Evolutionary conservation across 805 yeast species (phyloP).

Genomic region (Candida coquimbonensis): DNA sequence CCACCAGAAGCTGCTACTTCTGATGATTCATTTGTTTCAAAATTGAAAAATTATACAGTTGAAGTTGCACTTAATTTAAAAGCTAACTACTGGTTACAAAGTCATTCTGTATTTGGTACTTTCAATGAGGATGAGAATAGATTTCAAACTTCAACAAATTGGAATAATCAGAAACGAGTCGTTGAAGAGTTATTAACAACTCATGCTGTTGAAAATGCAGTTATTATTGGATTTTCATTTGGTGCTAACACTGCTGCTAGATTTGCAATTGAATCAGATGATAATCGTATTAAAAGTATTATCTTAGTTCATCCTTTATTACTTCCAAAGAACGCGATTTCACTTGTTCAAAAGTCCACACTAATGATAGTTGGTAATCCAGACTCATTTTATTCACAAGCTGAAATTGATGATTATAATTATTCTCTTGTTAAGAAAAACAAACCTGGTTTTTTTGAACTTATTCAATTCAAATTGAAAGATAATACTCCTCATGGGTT

Average conservation of each 20-base stretch:
- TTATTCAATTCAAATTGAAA: conserved; percentile 16
- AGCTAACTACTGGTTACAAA: conserved; percentile 18
- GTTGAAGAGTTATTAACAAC: conserved; percentile 16
- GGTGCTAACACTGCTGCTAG: conserved; percentile 20
- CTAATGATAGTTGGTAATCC: conserved; percentile 14
- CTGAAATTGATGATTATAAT: conserved; percentile 9
- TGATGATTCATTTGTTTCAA: conserved; percentile 10
- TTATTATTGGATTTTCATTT: conserved; percentile 21
- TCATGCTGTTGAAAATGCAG: conserved; percentile 13
- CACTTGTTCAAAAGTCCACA: conserved; percentile 8
- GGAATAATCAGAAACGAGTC: conserved; percentile 11
- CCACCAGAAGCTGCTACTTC: neutral
- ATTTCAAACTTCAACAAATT: conserved; percentile 16
- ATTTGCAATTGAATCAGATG: conserved; percentile 13
- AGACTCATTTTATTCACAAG: conserved; percentile 13
- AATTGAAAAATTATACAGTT: conserved; percentile 13
- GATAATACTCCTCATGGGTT: conserved; percentile 32
- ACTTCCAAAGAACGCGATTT: conserved; percentile 14
- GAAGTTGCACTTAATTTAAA: conserved; percentile 15
- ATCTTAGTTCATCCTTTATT: conserved; percentile 20
- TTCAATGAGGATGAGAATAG: conserved; percentile 10
- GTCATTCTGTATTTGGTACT: conserved; percentile 18
- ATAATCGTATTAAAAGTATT: conserved; percentile 12
- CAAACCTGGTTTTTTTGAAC: conserved; percentile 9
- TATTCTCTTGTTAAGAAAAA: conserved; percentile 8